Base-by-base conservation (phyloP, 2,329 filamentous ascomycete species). In the Truncatella angustata region DNA sequence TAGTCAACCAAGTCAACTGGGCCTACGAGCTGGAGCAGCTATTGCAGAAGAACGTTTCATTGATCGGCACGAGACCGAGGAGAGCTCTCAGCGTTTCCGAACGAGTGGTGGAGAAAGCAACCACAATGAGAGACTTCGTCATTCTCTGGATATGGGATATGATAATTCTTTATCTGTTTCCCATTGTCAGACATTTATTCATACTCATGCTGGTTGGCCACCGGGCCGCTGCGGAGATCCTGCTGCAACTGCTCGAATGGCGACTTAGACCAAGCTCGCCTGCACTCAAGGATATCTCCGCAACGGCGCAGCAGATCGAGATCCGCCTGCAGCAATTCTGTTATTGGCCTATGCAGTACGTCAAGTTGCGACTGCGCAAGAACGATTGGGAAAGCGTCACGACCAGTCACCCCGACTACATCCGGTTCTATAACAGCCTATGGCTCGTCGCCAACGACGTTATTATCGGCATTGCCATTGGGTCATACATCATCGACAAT, bases 381-480 rank as follows among this genome's bases (percentile, higher is more conserved):
- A 85, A 87, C 56, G 91, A 96, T 61, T 97, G 94, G 93, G 90
- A 91, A 53, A 97, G 93, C 67, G 88, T 97, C 51, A 97, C 92
- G 0, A 94, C 88, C 44, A 96, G 88, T 62, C 93, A 99, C 69
- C 91, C 93, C 1, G 94, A 99, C 69, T 99, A 99, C 68, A 99
- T 99, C 59, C 88, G 94, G 14, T 99, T 99, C 71, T 99, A 97
- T 74, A 99, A 99, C 69, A 97, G 91, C 64, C 76, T 99, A 4
- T 99, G 94, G 94, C 87, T 99, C 7, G 94, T 99, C 20, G 92
- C 92, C 26, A 99, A 99, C 73, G 94, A 99, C 72, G 88, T 99
- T 43, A 99, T 99, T 58, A 97, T 99, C 54, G 95, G 94, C 23
- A 97, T 99, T 59, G 94, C 94, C 1, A 73, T 99, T 6, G 95